phyloP scores from a whole-genome alignment of 139 green algal species.

The Mesotaenium endlicherianum region DNA sequence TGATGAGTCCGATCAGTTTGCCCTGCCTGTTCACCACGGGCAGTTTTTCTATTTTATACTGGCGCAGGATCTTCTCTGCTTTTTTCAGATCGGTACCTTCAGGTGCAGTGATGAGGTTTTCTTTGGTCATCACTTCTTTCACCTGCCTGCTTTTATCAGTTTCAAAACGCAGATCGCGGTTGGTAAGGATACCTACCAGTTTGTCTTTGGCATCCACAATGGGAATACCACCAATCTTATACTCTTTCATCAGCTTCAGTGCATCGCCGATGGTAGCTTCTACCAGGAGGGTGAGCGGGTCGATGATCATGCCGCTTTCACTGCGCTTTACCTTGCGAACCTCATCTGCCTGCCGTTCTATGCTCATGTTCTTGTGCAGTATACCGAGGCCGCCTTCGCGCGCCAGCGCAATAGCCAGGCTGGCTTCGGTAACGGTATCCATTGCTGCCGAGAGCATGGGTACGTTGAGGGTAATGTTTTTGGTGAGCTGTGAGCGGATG shows the following conservation, averaged over 20 bases:
- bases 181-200: not conserved
- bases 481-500: too few species aligned
- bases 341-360: not conserved
- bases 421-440: not conserved
- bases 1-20: not conserved
- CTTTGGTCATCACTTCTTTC: not conserved
- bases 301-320: not conserved
- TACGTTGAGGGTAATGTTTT: too few species aligned
- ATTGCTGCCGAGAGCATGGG: not conserved
- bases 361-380: not conserved
- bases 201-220: not conserved
- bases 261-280: not conserved
- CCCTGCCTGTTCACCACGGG: not conserved
- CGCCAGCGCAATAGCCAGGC: not conserved
- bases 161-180: not conserved
- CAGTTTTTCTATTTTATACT: not conserved
- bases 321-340: not conserved
- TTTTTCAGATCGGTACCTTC: not conserved
- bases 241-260: not conserved
- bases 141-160: not conserved
- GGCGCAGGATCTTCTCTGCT: not conserved
- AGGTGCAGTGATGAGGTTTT: not conserved
- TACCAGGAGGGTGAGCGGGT: not conserved
- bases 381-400: not conserved
- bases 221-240: not conserved